Conservation (phyloP, 106 monocot species). For the Ottelia alismoides region DNA sequence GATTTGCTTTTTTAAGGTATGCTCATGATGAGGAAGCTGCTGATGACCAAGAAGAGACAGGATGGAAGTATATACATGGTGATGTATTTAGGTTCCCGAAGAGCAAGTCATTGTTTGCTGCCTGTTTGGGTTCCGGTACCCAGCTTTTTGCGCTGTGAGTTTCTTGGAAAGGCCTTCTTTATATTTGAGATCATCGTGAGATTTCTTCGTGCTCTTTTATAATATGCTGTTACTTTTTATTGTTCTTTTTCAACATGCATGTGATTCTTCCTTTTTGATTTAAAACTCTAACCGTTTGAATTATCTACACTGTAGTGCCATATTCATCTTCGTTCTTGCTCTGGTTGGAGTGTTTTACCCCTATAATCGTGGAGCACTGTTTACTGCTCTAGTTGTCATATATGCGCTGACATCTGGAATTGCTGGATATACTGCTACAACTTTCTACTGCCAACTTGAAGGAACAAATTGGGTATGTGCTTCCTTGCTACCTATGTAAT, state of each 20-base stretch:
- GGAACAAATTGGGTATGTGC: conserved; percentile 59
- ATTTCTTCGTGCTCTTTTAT: neutral
- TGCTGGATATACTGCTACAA: conserved; percentile 50
- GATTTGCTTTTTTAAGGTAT: conserved; percentile 20
- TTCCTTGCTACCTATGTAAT: neutral
- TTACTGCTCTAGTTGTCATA: conserved; percentile 54
- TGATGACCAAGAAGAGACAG: conserved; percentile 57
- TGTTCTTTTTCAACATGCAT: neutral
- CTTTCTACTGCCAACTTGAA: conserved; percentile 62
- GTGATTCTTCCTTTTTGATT: neutral
- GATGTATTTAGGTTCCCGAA: conserved; percentile 44
- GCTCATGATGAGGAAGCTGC: conserved; percentile 36
- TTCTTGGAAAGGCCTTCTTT: too few relatives aligned
- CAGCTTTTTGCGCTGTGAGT: conserved; percentile 38
- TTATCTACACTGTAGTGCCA: conserved; percentile 21
- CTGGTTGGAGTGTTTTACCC: conserved; percentile 57
- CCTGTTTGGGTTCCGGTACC: conserved; percentile 43
- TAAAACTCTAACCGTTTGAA: neutral
- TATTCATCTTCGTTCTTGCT: conserved; percentile 40
- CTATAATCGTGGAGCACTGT: conserved; percentile 53
- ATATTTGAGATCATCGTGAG: too few relatives aligned
- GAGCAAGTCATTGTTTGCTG: conserved; percentile 38
- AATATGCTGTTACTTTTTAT: neutral
- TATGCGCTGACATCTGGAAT: conserved; percentile 64
- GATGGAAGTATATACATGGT: conserved; percentile 58